Base-by-base conservation (phyloP, 78 protist species). In the Emiliania huxleyi region DNA sequence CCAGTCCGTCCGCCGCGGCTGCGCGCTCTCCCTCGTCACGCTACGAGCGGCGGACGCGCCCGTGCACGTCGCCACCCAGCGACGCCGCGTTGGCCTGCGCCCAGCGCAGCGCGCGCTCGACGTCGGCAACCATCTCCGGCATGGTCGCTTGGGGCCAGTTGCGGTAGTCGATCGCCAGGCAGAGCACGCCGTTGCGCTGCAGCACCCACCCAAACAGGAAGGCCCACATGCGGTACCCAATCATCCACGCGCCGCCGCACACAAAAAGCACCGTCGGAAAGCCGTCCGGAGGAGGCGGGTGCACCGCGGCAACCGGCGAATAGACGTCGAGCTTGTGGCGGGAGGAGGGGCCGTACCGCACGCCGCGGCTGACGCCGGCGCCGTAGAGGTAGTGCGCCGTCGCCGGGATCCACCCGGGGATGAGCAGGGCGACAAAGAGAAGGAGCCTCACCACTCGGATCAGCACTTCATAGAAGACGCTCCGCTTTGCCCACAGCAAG, bases 191-290 rank as follows among this genome's bases (percentile, higher is more conserved):
- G 23, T 22, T 18, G 29, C 6, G n/a, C 23, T 88, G 35, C 12
- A 95, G 77, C 21, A 52, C 69, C 3, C 21, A 0, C 1, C 91
- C 97, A 35, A 92, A 23, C n/a, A 95, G 46, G 87, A 93, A 93
- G 26, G 91, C 87, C 97, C 97, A 95, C 43, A 26, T 19, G 90
- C 91, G 89, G 92, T 93, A 94, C 33, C 97, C 97, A 38, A 96
- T 93, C 33, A 95, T 94, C 97, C 97, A 96, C 11, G 96, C 97
- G 33, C 97, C 97, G 0, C 97, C 97, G 5, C 89, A 15, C 25
- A 93, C 55, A 43, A 90, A 96, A 38, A 96, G 33, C 0, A 93
- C 93, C 37, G 94, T 92, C 1, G 96, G 97, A 52, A 19, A 52
- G 62, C 62, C 62, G 8, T 52, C 62, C 8, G 62, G 62, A 52